Evolutionary conservation across 257 asterid species (phyloP).

Genomic region (Ilex asprella): DNA sequence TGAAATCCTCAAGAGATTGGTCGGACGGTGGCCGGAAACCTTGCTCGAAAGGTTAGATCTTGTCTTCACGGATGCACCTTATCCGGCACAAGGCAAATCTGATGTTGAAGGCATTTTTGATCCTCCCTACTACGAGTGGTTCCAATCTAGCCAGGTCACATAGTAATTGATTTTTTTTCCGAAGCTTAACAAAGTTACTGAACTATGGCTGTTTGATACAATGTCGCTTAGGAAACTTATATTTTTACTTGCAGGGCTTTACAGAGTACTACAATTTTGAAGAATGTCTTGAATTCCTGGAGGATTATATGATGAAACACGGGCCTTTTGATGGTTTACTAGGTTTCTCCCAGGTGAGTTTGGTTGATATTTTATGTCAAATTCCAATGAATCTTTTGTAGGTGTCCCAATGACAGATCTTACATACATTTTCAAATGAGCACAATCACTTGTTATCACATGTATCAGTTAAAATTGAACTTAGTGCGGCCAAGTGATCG

Average conservation of each 20-base stretch:
- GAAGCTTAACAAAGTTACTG: not conserved
- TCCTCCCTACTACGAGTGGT: conserved; percentile 36
- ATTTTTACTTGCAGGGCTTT: conserved; percentile 9
- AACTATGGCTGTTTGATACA: not conserved
- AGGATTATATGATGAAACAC: conserved; percentile 26
- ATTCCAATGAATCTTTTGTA: too few species aligned
- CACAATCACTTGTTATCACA: not conserved
- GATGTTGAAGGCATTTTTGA: conserved; percentile 28
- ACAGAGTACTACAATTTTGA: conserved; percentile 27
- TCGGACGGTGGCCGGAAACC: conserved; percentile 28
- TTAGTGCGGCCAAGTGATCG: not conserved
- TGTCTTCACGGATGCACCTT: conserved; percentile 29
- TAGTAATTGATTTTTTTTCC: not conserved
- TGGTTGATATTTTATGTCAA: too few species aligned
- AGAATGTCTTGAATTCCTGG: conserved; percentile 26
- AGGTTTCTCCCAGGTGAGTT: conserved; percentile 35
- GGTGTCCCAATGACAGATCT: not conserved
- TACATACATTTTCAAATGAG: not conserved
- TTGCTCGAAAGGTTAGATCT: conserved; percentile 19
- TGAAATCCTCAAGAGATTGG: conserved; percentile 20
- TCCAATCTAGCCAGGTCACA: conserved; percentile 21
- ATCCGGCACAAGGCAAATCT: conserved; percentile 20
- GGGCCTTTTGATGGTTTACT: conserved; percentile 41
- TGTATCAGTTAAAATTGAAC: not conserved
- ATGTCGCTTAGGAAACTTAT: not conserved